Evolutionary conservation across 2,329 filamentous ascomycete genomes (phyloP).

Genomic region (Fusarium sp.): DNA sequence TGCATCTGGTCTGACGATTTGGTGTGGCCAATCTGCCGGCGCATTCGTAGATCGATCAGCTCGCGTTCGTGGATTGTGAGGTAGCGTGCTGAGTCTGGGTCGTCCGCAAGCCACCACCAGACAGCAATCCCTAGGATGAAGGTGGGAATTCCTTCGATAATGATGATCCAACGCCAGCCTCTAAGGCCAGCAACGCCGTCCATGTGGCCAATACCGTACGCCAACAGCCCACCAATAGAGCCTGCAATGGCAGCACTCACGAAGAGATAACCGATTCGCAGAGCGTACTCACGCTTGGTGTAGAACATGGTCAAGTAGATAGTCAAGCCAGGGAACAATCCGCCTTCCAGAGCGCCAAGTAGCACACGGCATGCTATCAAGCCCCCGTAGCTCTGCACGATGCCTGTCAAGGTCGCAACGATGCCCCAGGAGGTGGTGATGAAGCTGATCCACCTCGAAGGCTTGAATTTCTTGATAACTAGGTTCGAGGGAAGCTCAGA

Average conservation of each 20-base stretch:
- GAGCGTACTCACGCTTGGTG: slow-evolving; percentile 42
- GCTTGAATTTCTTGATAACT: slow-evolving; percentile 54
- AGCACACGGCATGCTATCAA: slow-evolving; percentile 57
- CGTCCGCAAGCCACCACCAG: slow-evolving; percentile 48
- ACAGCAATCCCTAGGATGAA: slow-evolving; percentile 44
- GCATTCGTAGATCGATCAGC: slow-evolving; percentile 46
- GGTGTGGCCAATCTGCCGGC: slow-evolving; percentile 46
- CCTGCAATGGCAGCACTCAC: slow-evolving; percentile 44
- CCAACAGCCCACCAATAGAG: slow-evolving; percentile 44
- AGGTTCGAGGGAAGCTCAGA: slow-evolving; percentile 57
- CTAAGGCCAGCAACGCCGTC: slow-evolving; percentile 37
- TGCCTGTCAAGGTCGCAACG: slow-evolving; percentile 59
- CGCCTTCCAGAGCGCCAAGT: slow-evolving; percentile 59
- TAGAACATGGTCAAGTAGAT: slow-evolving; percentile 48
- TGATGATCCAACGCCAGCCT: slow-evolving; percentile 69
- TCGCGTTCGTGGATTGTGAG: slow-evolving; percentile 63
- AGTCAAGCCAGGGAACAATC: slow-evolving; percentile 55
- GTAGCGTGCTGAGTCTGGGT: slow-evolving; percentile 64
- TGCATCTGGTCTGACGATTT: slow-evolving; percentile 46
- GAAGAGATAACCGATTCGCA: slow-evolving; percentile 44
- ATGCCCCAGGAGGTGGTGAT: slow-evolving; percentile 55
- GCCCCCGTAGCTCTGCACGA: slow-evolving; percentile 49
- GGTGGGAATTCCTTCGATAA: slow-evolving; percentile 58
- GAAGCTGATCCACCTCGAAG: slow-evolving; percentile 46
- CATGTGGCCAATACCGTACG: slow-evolving; percentile 51